Base-by-base conservation (phyloP, 1,284 basidiomycete species). In the Cutaneotrichosporon mucoides region DNA sequence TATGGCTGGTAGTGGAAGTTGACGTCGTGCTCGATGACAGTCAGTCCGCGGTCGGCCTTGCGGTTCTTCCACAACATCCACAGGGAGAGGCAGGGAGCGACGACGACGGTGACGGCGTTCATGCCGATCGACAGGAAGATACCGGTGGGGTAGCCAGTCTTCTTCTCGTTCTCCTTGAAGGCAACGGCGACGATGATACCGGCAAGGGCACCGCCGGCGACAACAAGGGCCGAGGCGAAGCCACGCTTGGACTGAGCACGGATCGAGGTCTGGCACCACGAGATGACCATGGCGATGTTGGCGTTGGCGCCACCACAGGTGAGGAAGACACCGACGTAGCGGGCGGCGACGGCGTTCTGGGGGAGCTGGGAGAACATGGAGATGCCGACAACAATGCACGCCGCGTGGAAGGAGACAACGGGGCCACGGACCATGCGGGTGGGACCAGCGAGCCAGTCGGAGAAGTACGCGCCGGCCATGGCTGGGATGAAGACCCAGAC, bases 271-370 rank as follows among this genome's bases (percentile, higher is more conserved):
- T 76, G 72, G 49, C 69, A 67, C 66, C 73, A 77, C 10, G 72
- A 66, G 45, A 75, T 57, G 52, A 71, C 68, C 44, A 71, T 68
- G 11, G 74, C 73, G 7, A 73, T 66, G 62, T 72, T 74, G 49
- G 65, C 56, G 65, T 68, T 61, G 36, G 48, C 58, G 10, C 78
- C 79, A 46, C 72, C 73, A 47, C 79, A 76, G 40, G 73, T 72
- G 35, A 80, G 66, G 76, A 80, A 81, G 37, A 73, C 67, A 6
- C 79, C 78, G 57, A 72, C 68, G 73, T 78, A 77, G 37, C 78
- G 64, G 4, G 73, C 73, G 6, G 68, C 78, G 36, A 70, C 67
- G n/a, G 51, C 49, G 34, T 4, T 5, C 15, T 5, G 13, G 5
- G 16, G 11, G n/a, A 64, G 59, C 59, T 61, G 55, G 13, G 62